Percentiles rank a stretch among this genome's conserved stretches.
phyloP scores from a whole-genome alignment of 2,329 filamentous ascomycete genomes.

The Ophiocordyceps unilateralis region DNA sequence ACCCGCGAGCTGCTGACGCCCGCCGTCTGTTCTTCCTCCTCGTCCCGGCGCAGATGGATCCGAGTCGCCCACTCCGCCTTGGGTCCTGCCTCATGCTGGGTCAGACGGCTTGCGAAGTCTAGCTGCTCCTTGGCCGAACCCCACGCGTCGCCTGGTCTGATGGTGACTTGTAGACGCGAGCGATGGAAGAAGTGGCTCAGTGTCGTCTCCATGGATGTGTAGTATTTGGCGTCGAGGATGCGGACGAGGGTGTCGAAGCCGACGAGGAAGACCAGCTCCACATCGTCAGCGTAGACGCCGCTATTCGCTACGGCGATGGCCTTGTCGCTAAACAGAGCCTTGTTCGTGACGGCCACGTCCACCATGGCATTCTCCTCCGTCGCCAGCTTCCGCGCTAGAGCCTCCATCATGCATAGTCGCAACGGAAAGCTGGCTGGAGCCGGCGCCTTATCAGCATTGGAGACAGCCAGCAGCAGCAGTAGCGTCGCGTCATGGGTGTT shows the following conservation, averaged over 20 bases:
- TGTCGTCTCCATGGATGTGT: conserved; percentile 14
- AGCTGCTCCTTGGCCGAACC: conserved; percentile 9
- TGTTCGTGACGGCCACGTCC: conserved; percentile 54
- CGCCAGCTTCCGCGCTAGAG: conserved; percentile 40
- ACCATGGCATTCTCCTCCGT: conserved; percentile 17
- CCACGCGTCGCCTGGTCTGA: conserved; percentile 33
- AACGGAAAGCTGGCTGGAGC: conserved; percentile 52
- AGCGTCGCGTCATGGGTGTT: conserved; percentile 19
- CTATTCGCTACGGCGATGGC: conserved; percentile 34
- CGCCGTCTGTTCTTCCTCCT: conserved; percentile 17
- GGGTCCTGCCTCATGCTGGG: no score
- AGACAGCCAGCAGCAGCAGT: conserved; percentile 41
- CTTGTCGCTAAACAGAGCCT: conserved; percentile 62
- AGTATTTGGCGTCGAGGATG: conserved; percentile 59
- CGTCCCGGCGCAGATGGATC: conserved; percentile 29
- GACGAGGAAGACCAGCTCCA: conserved; percentile 45
- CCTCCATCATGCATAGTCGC: conserved; percentile 53
- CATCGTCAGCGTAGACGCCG: conserved; percentile 19
- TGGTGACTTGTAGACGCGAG: conserved; percentile 45
- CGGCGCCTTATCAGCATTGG: conserved; percentile 49
- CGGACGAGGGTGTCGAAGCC: conserved; percentile 64
- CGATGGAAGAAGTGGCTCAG: conserved; percentile 46
- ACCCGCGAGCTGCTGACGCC: conserved; percentile 45
- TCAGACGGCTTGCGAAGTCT: conserved; percentile 37
- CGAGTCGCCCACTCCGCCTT: conserved; percentile 43